These are phyloP conservation scores for Corylus americana DNA, from an alignment of 306 rosid genomes.

Conservation along the genomic window DNA sequence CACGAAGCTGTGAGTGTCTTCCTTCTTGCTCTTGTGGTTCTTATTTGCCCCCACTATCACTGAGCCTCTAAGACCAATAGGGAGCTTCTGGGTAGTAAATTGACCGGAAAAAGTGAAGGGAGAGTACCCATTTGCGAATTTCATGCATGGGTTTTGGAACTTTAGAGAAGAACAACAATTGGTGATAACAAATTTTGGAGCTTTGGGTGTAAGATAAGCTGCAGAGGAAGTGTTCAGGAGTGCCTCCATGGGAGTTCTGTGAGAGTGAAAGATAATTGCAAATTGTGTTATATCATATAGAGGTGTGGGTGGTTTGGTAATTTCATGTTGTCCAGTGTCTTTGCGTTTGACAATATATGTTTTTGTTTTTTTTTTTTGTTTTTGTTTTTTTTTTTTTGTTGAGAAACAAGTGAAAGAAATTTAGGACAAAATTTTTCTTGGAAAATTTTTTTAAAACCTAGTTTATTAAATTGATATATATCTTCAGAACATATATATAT, in stretches of 20 bases:
- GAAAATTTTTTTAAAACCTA: too few species aligned
- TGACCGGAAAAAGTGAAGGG: constrained; percentile 34
- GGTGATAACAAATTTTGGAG: constrained; percentile 18
- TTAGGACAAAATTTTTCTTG: too few species aligned
- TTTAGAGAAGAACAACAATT: constrained; percentile 23
- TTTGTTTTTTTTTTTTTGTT: too few species aligned
- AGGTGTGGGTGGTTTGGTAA: constrained; percentile 10
- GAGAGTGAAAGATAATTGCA: not conserved
- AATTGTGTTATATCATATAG: not conserved
- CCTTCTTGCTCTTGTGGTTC: constrained; percentile 41
- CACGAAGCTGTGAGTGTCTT: constrained; percentile 57
- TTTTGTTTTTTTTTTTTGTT: too few species aligned
- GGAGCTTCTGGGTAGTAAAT: constrained; percentile 28
- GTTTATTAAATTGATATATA: too few species aligned
- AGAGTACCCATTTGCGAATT: constrained; percentile 30
- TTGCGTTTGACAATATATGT: not conserved
- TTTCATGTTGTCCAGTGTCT: not conserved
- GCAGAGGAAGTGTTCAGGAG: constrained; percentile 34
- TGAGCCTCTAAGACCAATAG: constrained; percentile 39
- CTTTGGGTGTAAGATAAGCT: constrained; percentile 34
- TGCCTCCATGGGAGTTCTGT: constrained; percentile 39
- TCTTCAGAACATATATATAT: too few species aligned
- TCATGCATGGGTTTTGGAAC: constrained; percentile 22
- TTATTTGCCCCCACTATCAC: constrained; percentile 49
- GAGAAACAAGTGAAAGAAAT: too few species aligned